Conservation (phyloP, 768 basidiomycete species). For the Amanita muscaria region DNA sequence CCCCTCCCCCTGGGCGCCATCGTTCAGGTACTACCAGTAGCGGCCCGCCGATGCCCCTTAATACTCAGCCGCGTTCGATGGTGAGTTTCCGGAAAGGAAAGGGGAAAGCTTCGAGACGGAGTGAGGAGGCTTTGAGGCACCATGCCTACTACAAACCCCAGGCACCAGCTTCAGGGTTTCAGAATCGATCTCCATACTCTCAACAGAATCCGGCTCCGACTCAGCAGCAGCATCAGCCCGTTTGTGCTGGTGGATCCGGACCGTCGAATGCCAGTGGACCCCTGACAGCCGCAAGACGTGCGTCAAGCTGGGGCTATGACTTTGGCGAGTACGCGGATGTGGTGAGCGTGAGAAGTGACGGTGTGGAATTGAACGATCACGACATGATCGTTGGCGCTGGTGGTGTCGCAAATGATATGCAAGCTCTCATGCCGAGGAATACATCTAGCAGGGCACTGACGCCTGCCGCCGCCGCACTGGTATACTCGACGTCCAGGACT, state of each 20-base stretch:
- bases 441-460: constrained; percentile 11
- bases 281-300: constrained; percentile 42
- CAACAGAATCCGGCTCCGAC: too few species aligned
- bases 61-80: background rate
- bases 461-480: background rate
- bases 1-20: background rate
- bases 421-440: constrained; percentile 12
- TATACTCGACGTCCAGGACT: background rate
- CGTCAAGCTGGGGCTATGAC: constrained; percentile 56
- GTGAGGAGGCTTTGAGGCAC: constrained; percentile 37
- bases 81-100: background rate
- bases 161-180: too few species aligned
- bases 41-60: background rate
- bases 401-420: constrained; percentile 10
- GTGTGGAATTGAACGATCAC: constrained; percentile 36
- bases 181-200: too few species aligned
- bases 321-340: constrained; percentile 26
- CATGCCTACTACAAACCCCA: constrained; percentile 16
- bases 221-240: too few species aligned
- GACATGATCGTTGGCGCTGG: constrained; percentile 21
- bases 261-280: constrained; percentile 11
- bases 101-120: constrained; percentile 23
- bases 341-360: constrained; percentile 26
- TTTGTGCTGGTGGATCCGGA: background rate
- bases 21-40: background rate